These are phyloP conservation scores for Phytopythium chamaehyphon DNA, from an alignment of 352 stramenopile species.

Conservation along the genomic window DNA sequence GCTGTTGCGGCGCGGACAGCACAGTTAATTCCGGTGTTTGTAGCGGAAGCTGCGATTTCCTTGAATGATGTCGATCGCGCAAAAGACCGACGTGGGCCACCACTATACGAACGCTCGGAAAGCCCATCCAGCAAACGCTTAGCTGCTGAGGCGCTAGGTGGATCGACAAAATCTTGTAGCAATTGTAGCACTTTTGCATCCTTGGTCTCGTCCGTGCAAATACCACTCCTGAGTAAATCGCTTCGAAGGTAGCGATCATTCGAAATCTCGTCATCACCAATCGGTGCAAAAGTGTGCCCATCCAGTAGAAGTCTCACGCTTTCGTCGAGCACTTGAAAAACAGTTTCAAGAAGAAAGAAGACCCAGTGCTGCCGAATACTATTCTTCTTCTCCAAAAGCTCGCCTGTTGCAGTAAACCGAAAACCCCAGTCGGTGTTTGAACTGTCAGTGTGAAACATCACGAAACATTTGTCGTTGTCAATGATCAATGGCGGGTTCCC, in stretches of 20 bases:
- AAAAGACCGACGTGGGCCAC: conserved; percentile 11
- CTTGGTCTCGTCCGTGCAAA: conserved; percentile 39
- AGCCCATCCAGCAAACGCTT: conserved; percentile 41
- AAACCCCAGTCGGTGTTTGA: conserved; percentile 85
- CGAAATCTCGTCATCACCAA: conserved; percentile 40
- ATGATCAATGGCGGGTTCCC: conserved; percentile 67
- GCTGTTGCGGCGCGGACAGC: conserved; percentile 69
- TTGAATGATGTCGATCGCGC: conserved; percentile 35
- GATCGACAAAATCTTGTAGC: conserved; percentile 53
- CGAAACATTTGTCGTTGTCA: conserved; percentile 70
- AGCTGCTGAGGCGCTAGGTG: conserved; percentile 32
- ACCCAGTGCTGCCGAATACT: conserved; percentile 63
- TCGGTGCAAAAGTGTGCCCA: conserved; percentile 36
- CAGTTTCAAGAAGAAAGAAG: conserved; percentile 39
- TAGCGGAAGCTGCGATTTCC: conserved; percentile 24
- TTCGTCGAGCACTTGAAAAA: conserved; percentile 49
- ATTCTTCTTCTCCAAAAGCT: conserved; percentile 59
- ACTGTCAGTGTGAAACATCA: conserved; percentile 81
- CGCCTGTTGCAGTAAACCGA: conserved; percentile 64
- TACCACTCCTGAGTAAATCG: conserved; percentile 62
- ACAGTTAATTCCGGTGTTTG: conserved; percentile 38
- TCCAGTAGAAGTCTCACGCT: conserved; percentile 45
- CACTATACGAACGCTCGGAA: conserved; percentile 19
- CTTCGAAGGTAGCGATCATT: conserved; percentile 59
- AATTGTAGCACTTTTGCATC: conserved; percentile 53